phyloP scores from a whole-genome alignment of 1,284 basidiomycete genomes.

The Austropuccinia psidii region DNA sequence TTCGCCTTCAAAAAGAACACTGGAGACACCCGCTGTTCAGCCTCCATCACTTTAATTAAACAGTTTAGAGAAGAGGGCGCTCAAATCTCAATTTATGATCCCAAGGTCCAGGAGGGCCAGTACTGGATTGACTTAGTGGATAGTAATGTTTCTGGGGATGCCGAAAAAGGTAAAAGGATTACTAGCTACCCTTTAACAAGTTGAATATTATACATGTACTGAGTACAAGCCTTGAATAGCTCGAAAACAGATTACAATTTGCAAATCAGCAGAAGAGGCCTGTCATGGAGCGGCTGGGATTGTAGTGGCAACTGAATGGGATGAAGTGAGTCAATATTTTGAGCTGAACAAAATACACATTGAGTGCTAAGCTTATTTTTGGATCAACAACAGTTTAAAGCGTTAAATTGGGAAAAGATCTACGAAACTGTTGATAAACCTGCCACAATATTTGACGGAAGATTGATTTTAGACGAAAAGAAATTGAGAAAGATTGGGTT shows the following conservation, averaged over 20 bases:
- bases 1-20: constrained; percentile 52
- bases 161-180: constrained; percentile 49
- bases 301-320: constrained; percentile 56
- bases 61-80: constrained; percentile 89
- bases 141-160: constrained; percentile 54
- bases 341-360: not conserved
- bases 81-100: constrained; percentile 80
- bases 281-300: constrained; percentile 84
- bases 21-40: constrained; percentile 64
- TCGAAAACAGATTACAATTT: constrained; percentile 78
- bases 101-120: constrained; percentile 57
- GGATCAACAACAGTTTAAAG: constrained; percentile 76
- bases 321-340: constrained; percentile 18
- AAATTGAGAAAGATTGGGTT: constrained; percentile 80
- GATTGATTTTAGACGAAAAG: constrained; percentile 72
- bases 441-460: constrained; percentile 66
- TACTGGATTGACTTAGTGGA: constrained; percentile 37
- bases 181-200: not conserved
- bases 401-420: constrained; percentile 78
- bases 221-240: constrained; percentile 51
- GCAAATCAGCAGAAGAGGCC: constrained; percentile 68
- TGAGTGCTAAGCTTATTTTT: not conserved
- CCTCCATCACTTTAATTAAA: constrained; percentile 87
- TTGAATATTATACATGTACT: no score
- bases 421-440: constrained; percentile 91